Conservation (phyloP, 2,329 filamentous ascomycete genomes). For the Colletotrichum endophyticum region DNA sequence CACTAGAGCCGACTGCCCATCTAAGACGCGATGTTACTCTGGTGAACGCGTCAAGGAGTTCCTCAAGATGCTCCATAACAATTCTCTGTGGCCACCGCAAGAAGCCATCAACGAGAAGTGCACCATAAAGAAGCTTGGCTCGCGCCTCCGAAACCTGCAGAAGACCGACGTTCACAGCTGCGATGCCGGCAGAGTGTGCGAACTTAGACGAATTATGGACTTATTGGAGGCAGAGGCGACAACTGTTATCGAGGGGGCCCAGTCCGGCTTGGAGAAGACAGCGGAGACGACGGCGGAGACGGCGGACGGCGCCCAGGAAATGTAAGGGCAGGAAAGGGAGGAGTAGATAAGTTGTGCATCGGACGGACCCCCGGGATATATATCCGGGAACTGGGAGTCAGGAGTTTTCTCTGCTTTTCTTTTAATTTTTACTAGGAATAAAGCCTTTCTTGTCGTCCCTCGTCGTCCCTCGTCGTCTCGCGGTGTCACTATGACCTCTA, state of each 20-base stretch:
- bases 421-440: neutral
- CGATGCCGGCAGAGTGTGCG: neutral
- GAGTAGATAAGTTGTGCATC: neutral
- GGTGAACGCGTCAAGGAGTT: neutral
- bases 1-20: neutral
- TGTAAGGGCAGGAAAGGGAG: neutral
- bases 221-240: neutral
- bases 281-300: neutral
- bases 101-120: neutral
- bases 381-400: neutral
- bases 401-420: neutral
- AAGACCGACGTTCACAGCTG: neutral
- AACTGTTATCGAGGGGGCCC: neutral
- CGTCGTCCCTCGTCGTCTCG: neutral
- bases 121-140: neutral
- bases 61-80: neutral
- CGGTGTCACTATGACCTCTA: neutral
- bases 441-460: neutral
- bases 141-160: neutral
- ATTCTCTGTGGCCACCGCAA: neutral
- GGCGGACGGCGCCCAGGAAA: neutral
- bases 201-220: neutral
- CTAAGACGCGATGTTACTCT: neutral
- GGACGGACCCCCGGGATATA: neutral
- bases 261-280: neutral